These are phyloP conservation scores for Brassica carinata DNA, from an alignment of 345 rosid genomes.

Conservation along the genomic window DNA sequence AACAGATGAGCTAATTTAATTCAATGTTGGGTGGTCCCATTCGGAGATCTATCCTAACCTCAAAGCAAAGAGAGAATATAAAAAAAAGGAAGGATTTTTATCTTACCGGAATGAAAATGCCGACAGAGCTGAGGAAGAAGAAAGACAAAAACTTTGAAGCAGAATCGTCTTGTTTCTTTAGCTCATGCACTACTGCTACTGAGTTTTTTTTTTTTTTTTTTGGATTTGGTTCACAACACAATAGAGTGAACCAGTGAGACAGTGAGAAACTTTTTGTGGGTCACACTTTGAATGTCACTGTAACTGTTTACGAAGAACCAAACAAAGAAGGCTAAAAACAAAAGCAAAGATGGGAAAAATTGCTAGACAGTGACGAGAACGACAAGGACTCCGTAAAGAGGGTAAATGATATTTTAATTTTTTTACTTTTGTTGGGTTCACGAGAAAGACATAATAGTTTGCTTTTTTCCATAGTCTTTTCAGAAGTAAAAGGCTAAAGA, in stretches of 20 bases:
- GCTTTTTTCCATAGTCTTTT: slow-evolving; percentile 39
- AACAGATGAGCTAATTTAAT: slow-evolving; percentile 34
- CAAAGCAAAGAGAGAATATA: slow-evolving; percentile 25
- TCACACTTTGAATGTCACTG: slow-evolving; percentile 19
- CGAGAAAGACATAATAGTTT: slow-evolving; percentile 13
- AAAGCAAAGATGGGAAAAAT: neutral
- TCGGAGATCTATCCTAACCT: slow-evolving; percentile 41
- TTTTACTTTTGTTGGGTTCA: neutral
- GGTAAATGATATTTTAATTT: neutral
- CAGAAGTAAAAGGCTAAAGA: slow-evolving; percentile 31
- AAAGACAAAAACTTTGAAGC: slow-evolving; percentile 46
- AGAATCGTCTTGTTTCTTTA: slow-evolving; percentile 25
- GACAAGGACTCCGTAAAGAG: slow-evolving; percentile 31
- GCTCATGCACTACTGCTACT: slow-evolving; percentile 20
- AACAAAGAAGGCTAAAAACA: slow-evolving; percentile 40
- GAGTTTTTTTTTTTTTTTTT: slow-evolving; percentile 5
- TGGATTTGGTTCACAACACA: slow-evolving; percentile 8
- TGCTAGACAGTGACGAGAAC: slow-evolving; percentile 37
- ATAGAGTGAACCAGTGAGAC: slow-evolving; percentile 27
- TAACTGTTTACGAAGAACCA: slow-evolving; percentile 22
- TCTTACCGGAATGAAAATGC: slow-evolving; percentile 39
- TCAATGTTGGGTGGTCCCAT: slow-evolving; percentile 44
- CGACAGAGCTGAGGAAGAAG: slow-evolving; percentile 35
- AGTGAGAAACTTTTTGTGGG: slow-evolving; percentile 24
- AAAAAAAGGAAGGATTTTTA: slow-evolving; percentile 43